phyloP scores from a whole-genome alignment of 2,329 filamentous ascomycete species.

The Laburnicola sp. region DNA sequence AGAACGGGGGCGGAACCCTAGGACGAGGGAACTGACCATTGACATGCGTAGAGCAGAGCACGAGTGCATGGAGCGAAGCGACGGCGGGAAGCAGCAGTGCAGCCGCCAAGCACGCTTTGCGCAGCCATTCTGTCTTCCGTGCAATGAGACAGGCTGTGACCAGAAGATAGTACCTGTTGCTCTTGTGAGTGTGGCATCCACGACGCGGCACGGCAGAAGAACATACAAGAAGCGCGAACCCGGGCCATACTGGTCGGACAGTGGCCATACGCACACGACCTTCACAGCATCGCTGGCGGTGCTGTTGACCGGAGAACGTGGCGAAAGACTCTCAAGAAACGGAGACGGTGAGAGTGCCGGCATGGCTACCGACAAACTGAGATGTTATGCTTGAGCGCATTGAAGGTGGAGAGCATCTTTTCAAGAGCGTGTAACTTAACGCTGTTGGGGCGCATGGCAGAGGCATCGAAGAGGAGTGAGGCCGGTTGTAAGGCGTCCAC shows the following conservation, averaged over 20 bases:
- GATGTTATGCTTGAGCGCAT: too few relatives aligned
- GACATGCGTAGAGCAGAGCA: slow-evolving; percentile 62
- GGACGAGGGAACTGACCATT: slow-evolving; percentile 52
- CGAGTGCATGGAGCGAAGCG: slow-evolving; percentile 65
- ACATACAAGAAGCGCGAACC: slow-evolving; percentile 56
- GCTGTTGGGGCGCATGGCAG: too few relatives aligned
- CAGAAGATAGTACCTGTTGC: slow-evolving; percentile 64
- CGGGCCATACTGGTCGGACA: slow-evolving; percentile 61
- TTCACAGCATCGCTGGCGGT: slow-evolving; percentile 37
- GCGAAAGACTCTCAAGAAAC: slow-evolving; percentile 25
- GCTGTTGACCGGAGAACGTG: slow-evolving; percentile 25
- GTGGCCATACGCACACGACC: slow-evolving; percentile 61
- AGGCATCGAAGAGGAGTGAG: not conserved
- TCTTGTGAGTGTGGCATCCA: slow-evolving; percentile 14
- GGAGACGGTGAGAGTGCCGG: slow-evolving; percentile 41
- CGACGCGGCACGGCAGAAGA: not conserved
- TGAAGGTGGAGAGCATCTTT: too few relatives aligned
- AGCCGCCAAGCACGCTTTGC: slow-evolving; percentile 65
- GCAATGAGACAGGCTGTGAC: slow-evolving; percentile 65
- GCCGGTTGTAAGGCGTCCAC: too few relatives aligned
- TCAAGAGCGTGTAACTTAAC: too few relatives aligned
- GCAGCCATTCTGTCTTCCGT: slow-evolving; percentile 64
- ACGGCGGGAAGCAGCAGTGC: slow-evolving; percentile 48
- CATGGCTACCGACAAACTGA: too few relatives aligned
- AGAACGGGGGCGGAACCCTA: slow-evolving; percentile 1